Percentiles rank a stretch among this genome's conserved stretches.
These are phyloP conservation scores for Backusella australiensis DNA, from an alignment of 192 early-diverging fungal species.

Conservation along the genomic window DNA sequence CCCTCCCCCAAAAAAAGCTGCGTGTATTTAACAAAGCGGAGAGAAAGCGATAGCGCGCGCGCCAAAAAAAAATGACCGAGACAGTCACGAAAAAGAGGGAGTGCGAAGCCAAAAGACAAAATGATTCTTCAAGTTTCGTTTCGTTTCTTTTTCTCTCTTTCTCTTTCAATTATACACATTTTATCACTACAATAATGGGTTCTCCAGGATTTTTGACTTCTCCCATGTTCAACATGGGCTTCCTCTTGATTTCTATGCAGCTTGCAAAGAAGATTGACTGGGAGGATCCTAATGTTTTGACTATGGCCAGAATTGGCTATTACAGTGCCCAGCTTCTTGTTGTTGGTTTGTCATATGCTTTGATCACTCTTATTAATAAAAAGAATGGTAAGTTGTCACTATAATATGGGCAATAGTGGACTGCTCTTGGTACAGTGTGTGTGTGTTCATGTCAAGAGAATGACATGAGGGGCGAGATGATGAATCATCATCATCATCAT, in stretches of 20 bases:
- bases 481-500: background rate
- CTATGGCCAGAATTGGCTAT: constrained; percentile 60
- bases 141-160: background rate
- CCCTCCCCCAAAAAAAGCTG: background rate
- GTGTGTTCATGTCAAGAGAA: background rate
- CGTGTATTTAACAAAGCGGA: background rate
- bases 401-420: background rate
- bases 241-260: constrained; percentile 70
- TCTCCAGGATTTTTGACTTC: constrained; percentile 32
- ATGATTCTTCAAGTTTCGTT: background rate
- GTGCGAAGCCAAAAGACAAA: background rate
- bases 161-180: background rate
- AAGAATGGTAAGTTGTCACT: constrained; percentile 66
- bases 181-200: constrained; percentile 20
- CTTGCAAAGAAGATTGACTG: constrained; percentile 68
- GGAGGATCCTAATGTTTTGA: constrained; percentile 61
- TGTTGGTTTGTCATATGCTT: constrained; percentile 40
- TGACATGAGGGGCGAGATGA: background rate
- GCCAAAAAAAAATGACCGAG: background rate
- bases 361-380: constrained; percentile 47
- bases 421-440: background rate
- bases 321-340: constrained; percentile 56
- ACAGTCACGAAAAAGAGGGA: background rate
- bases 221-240: constrained; percentile 53
- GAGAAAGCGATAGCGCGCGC: background rate